Evolutionary conservation across 805 yeast genomes (phyloP).

Genomic region (Lachancea meyersii): DNA sequence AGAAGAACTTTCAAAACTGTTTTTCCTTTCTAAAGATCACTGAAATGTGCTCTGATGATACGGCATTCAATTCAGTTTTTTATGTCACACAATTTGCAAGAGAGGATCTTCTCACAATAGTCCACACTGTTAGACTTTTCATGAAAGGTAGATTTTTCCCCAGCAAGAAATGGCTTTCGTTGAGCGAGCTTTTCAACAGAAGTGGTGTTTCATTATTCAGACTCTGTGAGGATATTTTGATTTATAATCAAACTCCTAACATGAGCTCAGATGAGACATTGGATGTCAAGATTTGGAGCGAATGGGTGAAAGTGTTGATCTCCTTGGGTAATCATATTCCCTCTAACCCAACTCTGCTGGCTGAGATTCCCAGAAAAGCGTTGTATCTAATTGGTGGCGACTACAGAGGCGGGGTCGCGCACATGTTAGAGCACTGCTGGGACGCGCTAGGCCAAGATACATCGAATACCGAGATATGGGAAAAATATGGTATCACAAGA

Average conservation of each 20-base stretch:
- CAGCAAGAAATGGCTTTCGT: slow-evolving; percentile 64
- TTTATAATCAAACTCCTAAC: slow-evolving; percentile 46
- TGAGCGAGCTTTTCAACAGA: slow-evolving; percentile 52
- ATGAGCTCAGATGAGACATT: slow-evolving; percentile 45
- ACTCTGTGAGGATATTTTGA: slow-evolving; percentile 45
- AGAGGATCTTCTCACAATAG: slow-evolving; percentile 39
- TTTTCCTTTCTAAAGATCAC: slow-evolving; percentile 42
- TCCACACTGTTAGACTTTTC: slow-evolving; percentile 46
- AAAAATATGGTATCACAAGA: slow-evolving; percentile 51
- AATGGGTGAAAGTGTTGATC: slow-evolving; percentile 51
- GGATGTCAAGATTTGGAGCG: slow-evolving; percentile 63
- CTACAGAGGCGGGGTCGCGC: slow-evolving; percentile 53
- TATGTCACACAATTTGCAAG: slow-evolving; percentile 37
- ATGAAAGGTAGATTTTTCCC: slow-evolving; percentile 58
- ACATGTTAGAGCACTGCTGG: slow-evolving; percentile 60
- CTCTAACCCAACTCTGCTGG: slow-evolving; percentile 60
- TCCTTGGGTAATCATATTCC: slow-evolving; percentile 61
- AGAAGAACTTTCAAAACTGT: slow-evolving; percentile 34
- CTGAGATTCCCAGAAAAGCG: slow-evolving; percentile 68
- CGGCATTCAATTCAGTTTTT: slow-evolving; percentile 38
- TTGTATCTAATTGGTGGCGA: slow-evolving; percentile 57
- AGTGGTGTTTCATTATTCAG: slow-evolving; percentile 50
- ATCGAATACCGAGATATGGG: slow-evolving; percentile 42
- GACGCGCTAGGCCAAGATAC: slow-evolving; percentile 62
- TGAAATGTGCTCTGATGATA: slow-evolving; percentile 32